These are phyloP conservation scores for Coniferiporia weirii DNA, from an alignment of 1,284 basidiomycete genomes.

Conservation along the genomic window DNA sequence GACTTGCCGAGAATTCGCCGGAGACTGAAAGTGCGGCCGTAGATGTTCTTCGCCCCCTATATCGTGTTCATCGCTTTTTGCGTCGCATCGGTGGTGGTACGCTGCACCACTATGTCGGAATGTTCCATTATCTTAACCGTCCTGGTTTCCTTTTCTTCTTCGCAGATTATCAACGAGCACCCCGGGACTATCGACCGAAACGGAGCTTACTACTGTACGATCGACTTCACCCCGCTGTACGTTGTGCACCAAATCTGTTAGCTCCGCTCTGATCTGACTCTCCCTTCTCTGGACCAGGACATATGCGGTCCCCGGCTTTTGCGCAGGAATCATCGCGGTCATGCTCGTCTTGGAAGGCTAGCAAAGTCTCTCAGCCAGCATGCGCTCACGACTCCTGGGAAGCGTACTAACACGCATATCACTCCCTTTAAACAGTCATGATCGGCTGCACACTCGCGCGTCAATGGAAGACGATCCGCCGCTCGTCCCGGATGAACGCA, in stretches of 20 bases:
- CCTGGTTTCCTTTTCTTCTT: not conserved
- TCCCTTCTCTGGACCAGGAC: not conserved
- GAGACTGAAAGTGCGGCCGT: not conserved
- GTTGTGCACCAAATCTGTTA: not conserved
- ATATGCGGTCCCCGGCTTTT: constrained; percentile 11
- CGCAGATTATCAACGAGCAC: constrained; percentile 4
- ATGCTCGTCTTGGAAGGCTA: constrained; percentile 15
- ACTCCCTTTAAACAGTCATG: not conserved
- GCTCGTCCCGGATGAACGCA: constrained; percentile 4
- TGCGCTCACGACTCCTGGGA: not conserved
- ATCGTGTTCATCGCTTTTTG: constrained; percentile 11
- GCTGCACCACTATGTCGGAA: not conserved
- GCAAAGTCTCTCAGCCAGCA: not conserved
- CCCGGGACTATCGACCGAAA: constrained; percentile 8
- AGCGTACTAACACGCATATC: not conserved
- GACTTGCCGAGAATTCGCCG: not conserved
- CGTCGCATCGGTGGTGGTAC: constrained; percentile 7
- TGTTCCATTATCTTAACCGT: not conserved
- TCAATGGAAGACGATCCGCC: constrained; percentile 10
- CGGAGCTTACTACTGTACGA: constrained; percentile 13
- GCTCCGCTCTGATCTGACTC: too few relatives aligned
- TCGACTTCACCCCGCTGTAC: constrained; percentile 13
- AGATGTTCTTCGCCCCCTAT: constrained; percentile 15
- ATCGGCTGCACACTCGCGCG: constrained; percentile 12
- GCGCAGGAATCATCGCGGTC: constrained; percentile 13